Base-by-base conservation (phyloP, 208 protist species). In the Leishmania turanica region DNA sequence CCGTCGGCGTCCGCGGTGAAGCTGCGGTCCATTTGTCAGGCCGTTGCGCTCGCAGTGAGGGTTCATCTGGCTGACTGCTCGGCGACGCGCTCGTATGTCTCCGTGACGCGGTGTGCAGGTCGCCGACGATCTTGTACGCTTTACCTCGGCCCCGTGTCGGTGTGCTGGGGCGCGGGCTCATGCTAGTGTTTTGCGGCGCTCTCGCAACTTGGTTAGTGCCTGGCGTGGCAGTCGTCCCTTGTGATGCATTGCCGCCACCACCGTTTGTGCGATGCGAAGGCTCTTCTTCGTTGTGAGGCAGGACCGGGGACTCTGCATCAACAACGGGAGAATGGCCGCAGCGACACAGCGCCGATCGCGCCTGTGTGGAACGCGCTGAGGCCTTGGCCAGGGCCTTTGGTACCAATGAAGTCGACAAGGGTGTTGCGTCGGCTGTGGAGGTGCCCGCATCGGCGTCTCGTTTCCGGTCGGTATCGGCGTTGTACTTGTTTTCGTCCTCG, bases 1-100 rank as follows among this genome's bases (percentile, higher is more conserved):
- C 84, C 9, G 73, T 83, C 27, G 78, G 75, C 62, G 47, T 77
- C 42, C 56, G 54, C 31, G 54, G 8, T n/a, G 49, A 47, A 7
- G 70, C n/a, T 7, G 19, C 62, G 2, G 42, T 34, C 54, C 47
- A 4, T 40, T 37, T 15, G 68, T 53, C 21, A 53, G 58, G 0
- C 31, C 68, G 1, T 71, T 37, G 47, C 74, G 42, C 1, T 21
- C 37, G 9, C n/a, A 7, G 37, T 27, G 66, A 49, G 8, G 40
- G 40, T 47, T 9, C 34, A 11, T 49, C 40, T 47, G 40, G 1
- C 21, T 1, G 40, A 71, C 56, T 15, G 69, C n/a, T 27, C 7
- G 56, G 6, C 31, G n/a, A 24, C 68, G 49, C n/a, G 70, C 45
- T 42, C 47, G 31, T 17, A 1, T 56, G n/a, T 27, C 21, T 15